Evolutionary conservation across 148 eudicot species (phyloP), one percentile per base, ranked within the genome.

Genomic region (Rhododendron molle): DNA sequence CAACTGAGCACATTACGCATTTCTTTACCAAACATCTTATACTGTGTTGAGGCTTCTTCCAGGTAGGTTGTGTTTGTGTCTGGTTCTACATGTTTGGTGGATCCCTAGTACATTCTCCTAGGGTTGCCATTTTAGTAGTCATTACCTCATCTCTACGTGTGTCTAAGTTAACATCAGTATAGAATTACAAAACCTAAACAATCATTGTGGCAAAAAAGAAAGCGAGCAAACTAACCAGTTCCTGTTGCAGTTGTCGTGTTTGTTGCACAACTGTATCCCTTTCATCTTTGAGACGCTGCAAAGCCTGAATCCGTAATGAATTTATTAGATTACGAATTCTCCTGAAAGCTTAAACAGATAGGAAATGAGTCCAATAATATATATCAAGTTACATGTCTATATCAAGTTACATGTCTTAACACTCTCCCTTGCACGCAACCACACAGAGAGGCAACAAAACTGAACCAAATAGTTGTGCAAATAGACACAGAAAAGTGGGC

Each of bases 201-300:
- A 78, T 40, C 38, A 30, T 67, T 4, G 21, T 10, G 26, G 30
- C 56, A 15, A 14, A 72, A 78, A 80, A n/a, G 49, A 72, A 56
- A 5, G 1, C 0, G 76, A 36, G 62, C 56, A 76, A 69, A 89
- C 90, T 87, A 84, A 96, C 98, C 93, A 96, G 79, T 78, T 96
- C 95, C 81, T 89, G 91, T 89, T 92, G 93, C 69, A 96, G 93
- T 81, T 92, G 93, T 60, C 91, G 91, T 34, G 93, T 92, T 87
- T 91, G 95, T 83, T 87, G 92, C 77, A 94, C 89, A 84, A 91
- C 95, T 82, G 93, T 90, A 91, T 96, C 98, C 85, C 94, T 92
- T 76, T 94, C 98, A 40, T 89, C 93, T 88, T 90, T 92, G 72
- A 92, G 87, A 11, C 86, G 90, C 88, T 93, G 93, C 86, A 96